Evolutionary conservation across 2,329 filamentous ascomycete species (phyloP).

Genomic region (Alternaria gaisen): DNA sequence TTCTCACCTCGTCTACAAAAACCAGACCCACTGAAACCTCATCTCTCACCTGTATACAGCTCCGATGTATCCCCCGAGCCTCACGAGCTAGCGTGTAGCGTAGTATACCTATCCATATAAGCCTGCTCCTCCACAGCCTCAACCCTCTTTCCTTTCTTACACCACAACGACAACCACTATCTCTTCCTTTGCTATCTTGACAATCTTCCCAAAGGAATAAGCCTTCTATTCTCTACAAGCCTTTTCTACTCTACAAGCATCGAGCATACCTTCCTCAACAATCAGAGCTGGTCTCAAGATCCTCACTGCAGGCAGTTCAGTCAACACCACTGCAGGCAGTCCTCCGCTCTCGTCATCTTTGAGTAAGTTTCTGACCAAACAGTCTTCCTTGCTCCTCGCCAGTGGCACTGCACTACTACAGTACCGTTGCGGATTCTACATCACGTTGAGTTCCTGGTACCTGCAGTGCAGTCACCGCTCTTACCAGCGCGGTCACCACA

Average conservation of each 20-base stretch:
- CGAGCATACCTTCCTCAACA: slow-evolving; percentile 9
- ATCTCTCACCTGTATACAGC: slow-evolving; percentile 18
- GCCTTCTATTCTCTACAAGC: slow-evolving; percentile 3
- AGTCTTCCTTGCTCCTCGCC: not conserved
- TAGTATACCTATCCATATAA: slow-evolving; percentile 24
- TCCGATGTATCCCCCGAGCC: not conserved
- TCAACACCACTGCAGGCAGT: slow-evolving; percentile 29
- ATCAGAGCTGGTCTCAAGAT: slow-evolving; percentile 26
- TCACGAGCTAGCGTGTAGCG: slow-evolving; percentile 5
- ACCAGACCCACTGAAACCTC: not conserved
- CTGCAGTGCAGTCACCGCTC: slow-evolving; percentile 12
- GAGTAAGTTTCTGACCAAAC: slow-evolving; percentile 17
- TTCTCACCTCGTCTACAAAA: not conserved
- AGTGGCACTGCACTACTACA: slow-evolving; percentile 3
- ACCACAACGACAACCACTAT: slow-evolving; percentile 18
- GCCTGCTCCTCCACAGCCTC: slow-evolving; percentile 8
- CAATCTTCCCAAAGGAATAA: slow-evolving; percentile 4
- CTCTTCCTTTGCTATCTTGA: slow-evolving; percentile 8
- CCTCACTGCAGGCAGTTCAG: slow-evolving; percentile 25
- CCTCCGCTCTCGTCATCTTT: slow-evolving; percentile 22
- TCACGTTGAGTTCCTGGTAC: slow-evolving; percentile 12
- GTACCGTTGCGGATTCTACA: slow-evolving; percentile 4
- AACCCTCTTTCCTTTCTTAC: slow-evolving; percentile 25
- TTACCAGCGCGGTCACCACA: slow-evolving; percentile 21
- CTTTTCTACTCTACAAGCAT: not conserved